Evolutionary conservation across 805 yeast genomes (phyloP), one percentile per base, ranked within the genome.

Genomic region (Candida verbasci): DNA sequence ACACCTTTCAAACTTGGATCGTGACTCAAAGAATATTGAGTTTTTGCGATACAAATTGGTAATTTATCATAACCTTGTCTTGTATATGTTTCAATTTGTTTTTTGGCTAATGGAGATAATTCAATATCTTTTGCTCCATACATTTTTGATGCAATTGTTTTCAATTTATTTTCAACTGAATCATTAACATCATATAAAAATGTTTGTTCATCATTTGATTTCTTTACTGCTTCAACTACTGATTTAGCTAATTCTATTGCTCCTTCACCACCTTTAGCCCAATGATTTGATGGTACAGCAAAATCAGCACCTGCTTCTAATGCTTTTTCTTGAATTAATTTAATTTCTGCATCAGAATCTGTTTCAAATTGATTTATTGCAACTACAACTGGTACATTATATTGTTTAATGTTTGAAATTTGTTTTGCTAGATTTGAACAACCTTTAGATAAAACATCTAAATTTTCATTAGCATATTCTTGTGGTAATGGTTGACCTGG

Each of bases 1-100:
- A 87, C 96, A 57, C 96, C 96, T 68, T 89, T 89, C 60, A 93
- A 74, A 16, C 77, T 68, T 29, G 97, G 88, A 62, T 91, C 97
- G 56, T 89, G 97, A 3, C 97, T 88, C 48, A 91, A 71, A 1
- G 96, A 87, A 71, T 91, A 91, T 64, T 91, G 98, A 2, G 98
- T 91, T 73, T 91, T 91, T 41, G 98, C 98, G 54, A 91, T 85
- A 67, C 98, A 91, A 50, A 91, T 82, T 40, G 97, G 98, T 56
- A 91, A 70, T 55, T 87, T 78, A 45, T 82, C 88, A 60, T 83
- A 91, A 2, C 97, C 97, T 69, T 88, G 96, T 35, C 71, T 62
- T 24, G 87, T 81, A 68, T 87, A 89, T 39, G 79, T 74, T 44
- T 81, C 87, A 47, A 91, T 80, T 65, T 88, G 88, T 53, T 76